phyloP scores from a whole-genome alignment of 1,284 basidiomycete genomes.

The Pyrrhoderma lamaoense region DNA sequence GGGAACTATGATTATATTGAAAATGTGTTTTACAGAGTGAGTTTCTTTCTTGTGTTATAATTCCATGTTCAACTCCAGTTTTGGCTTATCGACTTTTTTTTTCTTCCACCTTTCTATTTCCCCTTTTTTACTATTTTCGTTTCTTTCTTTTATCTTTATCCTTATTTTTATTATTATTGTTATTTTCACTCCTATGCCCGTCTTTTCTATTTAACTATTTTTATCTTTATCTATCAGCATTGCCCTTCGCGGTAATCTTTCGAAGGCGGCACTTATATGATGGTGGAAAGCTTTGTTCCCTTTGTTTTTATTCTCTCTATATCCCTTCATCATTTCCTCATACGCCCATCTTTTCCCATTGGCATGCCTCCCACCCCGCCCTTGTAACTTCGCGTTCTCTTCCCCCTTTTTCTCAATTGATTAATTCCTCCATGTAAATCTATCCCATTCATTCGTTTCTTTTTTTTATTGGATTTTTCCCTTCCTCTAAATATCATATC shows the following conservation, averaged over 20 bases:
- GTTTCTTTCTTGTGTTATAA: constrained; percentile 34
- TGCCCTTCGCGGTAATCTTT: constrained; percentile 37
- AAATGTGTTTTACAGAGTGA: constrained; percentile 79
- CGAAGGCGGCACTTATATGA: constrained; percentile 39
- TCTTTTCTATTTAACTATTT: constrained; percentile 21
- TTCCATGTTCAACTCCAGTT: too few species aligned
- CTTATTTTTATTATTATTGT: constrained; percentile 26
- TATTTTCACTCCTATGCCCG: constrained; percentile 20
- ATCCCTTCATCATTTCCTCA: too few species aligned
- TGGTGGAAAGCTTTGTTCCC: too few species aligned
- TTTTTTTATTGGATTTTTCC: constrained; percentile 17
- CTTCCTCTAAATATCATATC: constrained; percentile 12
- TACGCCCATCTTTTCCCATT: too few species aligned
- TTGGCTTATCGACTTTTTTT: constrained; percentile 12
- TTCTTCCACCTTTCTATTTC: too few species aligned
- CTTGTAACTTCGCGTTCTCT: constrained; percentile 11
- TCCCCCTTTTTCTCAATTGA: constrained; percentile 13
- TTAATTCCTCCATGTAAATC: constrained; percentile 17
- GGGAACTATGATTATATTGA: too few species aligned
- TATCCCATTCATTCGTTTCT: constrained; percentile 11
- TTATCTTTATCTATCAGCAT: constrained; percentile 28
- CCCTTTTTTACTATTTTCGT: constrained; percentile 19
- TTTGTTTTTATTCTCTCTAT: too few species aligned
- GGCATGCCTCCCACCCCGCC: too few species aligned
- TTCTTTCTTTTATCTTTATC: constrained; percentile 31